Evolutionary conservation across 306 rosid genomes (phyloP).

Genomic region (Medicago arabica): DNA sequence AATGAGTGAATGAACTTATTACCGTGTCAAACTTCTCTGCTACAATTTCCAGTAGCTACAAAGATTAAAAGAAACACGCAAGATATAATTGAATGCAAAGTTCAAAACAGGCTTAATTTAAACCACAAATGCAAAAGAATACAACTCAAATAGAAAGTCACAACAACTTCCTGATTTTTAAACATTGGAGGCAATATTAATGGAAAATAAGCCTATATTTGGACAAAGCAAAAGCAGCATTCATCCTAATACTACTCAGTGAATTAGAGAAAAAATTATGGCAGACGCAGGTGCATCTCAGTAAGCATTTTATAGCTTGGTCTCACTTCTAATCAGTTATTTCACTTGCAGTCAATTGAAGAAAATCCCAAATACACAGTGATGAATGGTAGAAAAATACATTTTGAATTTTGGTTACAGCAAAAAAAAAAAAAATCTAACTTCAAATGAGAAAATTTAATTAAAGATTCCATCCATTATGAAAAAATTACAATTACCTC

Average conservation of each 20-base stretch:
- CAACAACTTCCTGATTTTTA: slow-evolving; percentile 12
- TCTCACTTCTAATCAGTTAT: neutral
- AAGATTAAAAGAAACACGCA: slow-evolving; percentile 39
- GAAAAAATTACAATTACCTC: slow-evolving; percentile 1
- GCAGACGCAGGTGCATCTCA: slow-evolving; percentile 15
- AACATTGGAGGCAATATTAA: slow-evolving; percentile 17
- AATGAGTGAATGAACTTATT: slow-evolving; percentile 82
- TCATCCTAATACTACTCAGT: slow-evolving; percentile 11
- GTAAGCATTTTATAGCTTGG: slow-evolving; percentile 5
- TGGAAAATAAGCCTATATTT: slow-evolving; percentile 2
- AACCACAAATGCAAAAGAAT: slow-evolving; percentile 25
- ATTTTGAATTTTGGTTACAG: slow-evolving; percentile 9
- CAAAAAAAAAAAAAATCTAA: neutral
- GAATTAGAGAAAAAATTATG: slow-evolving; percentile 21
- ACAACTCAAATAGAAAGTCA: slow-evolving; percentile 34
- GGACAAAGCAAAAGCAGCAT: slow-evolving; percentile 28
- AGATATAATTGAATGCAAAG: slow-evolving; percentile 13
- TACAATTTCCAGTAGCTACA: slow-evolving; percentile 84
- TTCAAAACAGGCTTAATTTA: neutral
- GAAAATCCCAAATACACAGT: slow-evolving; percentile 21
- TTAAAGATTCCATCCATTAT: slow-evolving; percentile 7
- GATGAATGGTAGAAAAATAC: neutral
- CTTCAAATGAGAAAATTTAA: slow-evolving; percentile 19
- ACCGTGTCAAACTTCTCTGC: slow-evolving; percentile 84
- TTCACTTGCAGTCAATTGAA: slow-evolving; percentile 19